Conservation (phyloP, 768 basidiomycete genomes). For the Mycena alexandri region DNA sequence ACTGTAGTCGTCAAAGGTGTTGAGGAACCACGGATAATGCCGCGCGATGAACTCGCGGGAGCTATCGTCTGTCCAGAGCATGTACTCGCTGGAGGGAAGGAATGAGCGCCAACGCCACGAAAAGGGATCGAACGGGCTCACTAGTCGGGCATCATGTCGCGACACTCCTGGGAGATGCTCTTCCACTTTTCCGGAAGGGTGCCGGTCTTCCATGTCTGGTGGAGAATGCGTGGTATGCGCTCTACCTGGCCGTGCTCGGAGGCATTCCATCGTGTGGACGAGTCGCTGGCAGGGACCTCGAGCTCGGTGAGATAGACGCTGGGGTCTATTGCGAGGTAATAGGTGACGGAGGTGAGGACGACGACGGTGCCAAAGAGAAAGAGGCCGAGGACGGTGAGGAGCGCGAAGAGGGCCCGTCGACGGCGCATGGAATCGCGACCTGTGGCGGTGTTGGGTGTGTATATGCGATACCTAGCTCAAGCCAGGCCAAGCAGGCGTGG, state of each 20-base stretch:
- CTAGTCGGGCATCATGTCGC: slow-evolving; percentile 97
- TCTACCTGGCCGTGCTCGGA: slow-evolving; percentile 73
- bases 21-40: slow-evolving; percentile 92
- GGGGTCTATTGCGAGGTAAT: slow-evolving; percentile 86
- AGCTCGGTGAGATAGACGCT: slow-evolving; percentile 84
- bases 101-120: slow-evolving; percentile 35
- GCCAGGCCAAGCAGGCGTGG: no score
- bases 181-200: slow-evolving; percentile 87
- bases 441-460: no score
- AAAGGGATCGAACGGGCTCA: slow-evolving; percentile 58
- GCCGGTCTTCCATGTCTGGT: slow-evolving; percentile 99
- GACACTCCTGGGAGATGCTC: slow-evolving; percentile 83
- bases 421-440: slow-evolving; percentile 30
- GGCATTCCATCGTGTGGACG: slow-evolving; percentile 73
- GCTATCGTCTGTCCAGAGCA: slow-evolving; percentile 94
- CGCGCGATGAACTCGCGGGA: slow-evolving; percentile 92
- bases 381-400: slow-evolving; percentile 57
- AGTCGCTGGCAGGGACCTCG: slow-evolving; percentile 74
- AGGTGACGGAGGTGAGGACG: slow-evolving; percentile 92
- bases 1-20: slow-evolving; percentile 92
- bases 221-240: slow-evolving; percentile 90
- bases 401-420: slow-evolving; percentile 29
- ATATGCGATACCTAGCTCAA: no score
- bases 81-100: slow-evolving; percentile 80
- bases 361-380: slow-evolving; percentile 88